These are phyloP conservation scores for Apiotrichum gracile DNA, from an alignment of 1,284 basidiomycete species.

Conservation along the genomic window DNA sequence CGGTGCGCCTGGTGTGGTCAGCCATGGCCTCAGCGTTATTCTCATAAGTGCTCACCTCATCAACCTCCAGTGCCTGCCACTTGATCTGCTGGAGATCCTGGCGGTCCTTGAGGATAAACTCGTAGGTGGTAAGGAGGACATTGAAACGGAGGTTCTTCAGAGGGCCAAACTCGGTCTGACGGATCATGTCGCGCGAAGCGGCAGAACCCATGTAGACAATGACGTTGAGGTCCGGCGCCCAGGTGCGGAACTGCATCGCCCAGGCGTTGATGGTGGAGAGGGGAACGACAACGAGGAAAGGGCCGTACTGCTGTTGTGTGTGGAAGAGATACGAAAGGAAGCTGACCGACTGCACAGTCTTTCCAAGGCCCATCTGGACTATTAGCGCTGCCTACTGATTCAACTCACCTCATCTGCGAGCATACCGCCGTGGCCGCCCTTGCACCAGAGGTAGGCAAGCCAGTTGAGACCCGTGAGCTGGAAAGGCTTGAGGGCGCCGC, in stretches of 20 bases:
- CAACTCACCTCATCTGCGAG: constrained; percentile 98
- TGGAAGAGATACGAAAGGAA: constrained; percentile 96
- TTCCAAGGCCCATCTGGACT: constrained; percentile 99
- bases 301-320: constrained; percentile 86
- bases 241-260: constrained; percentile 90
- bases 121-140: constrained; percentile 95
- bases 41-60: constrained; percentile 82
- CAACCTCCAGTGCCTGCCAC: constrained; percentile 94
- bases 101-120: constrained; percentile 86
- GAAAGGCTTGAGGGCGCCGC: constrained; percentile 92
- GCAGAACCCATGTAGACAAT: constrained; percentile 95
- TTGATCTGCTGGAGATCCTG: constrained; percentile 88
- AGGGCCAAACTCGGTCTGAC: constrained; percentile 84
- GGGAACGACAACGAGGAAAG: constrained; percentile 96
- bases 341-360: constrained; percentile 93
- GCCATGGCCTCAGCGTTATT: neutral
- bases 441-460: constrained; percentile 92
- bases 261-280: constrained; percentile 97
- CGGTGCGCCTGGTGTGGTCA: constrained; percentile 70
- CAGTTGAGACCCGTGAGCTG: constrained; percentile 97
- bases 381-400: no score
- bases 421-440: constrained; percentile 86
- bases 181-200: constrained; percentile 79
- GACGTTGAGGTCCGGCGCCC: constrained; percentile 96
- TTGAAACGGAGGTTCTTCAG: constrained; percentile 84